These are phyloP conservation scores for Candida mesenterica DNA, from an alignment of 1,139 yeast species.

Conservation along the genomic window DNA sequence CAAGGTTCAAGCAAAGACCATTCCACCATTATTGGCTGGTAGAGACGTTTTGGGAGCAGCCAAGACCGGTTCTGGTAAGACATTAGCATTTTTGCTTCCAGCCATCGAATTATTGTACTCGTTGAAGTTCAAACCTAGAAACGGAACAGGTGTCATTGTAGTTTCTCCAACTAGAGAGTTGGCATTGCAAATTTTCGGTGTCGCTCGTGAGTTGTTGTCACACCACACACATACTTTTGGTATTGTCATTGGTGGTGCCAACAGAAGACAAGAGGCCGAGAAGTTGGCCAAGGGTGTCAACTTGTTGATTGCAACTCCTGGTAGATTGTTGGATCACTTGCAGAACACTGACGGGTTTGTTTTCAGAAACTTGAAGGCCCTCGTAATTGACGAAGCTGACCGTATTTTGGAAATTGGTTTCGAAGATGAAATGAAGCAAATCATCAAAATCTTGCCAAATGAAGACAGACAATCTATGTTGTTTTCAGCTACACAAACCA, in stretches of 20 bases:
- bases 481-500: conserved; percentile 97
- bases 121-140: conserved; percentile 85
- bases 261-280: conserved; percentile 95
- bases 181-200: conserved; percentile 96
- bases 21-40: conserved; percentile 93
- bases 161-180: conserved; percentile 89
- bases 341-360: conserved; percentile 94
- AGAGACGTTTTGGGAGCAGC: conserved; percentile 97
- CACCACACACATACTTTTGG: conserved; percentile 93
- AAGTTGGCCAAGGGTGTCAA: conserved; percentile 92
- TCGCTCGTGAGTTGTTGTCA: conserved; percentile 89
- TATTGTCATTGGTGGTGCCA: conserved; percentile 97
- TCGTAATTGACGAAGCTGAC: conserved; percentile 96
- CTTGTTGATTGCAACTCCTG: conserved; percentile 93
- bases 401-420: conserved; percentile 95
- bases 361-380: conserved; percentile 89
- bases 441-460: conserved; percentile 87
- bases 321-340: conserved; percentile 91
- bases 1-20: conserved; percentile 87
- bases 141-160: conserved; percentile 86
- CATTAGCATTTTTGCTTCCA: conserved; percentile 91
- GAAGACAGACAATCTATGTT: conserved; percentile 96
- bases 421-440: conserved; percentile 98
- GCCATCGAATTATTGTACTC: conserved; percentile 90
- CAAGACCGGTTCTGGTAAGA: conserved; percentile 97